Evolutionary conservation across 1,139 yeast genomes (phyloP), one percentile per base, ranked within the genome.

Genomic region (Geotrichum australiense): DNA sequence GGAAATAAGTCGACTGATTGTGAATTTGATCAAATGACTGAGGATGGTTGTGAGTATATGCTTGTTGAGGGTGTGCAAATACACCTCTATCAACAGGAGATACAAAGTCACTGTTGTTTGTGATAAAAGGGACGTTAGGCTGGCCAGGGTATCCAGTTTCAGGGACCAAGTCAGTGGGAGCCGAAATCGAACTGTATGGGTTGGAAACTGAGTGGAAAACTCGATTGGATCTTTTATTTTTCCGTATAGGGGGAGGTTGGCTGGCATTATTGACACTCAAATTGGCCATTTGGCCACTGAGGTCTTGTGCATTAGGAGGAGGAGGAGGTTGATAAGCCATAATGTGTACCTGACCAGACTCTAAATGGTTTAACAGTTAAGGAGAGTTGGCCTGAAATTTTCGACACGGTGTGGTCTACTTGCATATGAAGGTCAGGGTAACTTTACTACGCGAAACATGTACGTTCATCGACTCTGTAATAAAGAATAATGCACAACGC

Each of bases 71-170:
- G 24, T 29, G 32, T 16, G 39, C 39, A 19, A 32, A 35, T 12
- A 35, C 33, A n/a, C 26, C 39, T 14, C 39, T 14, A 19, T 38
- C 41, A 20, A 32, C 20, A 15, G 36, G 35, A 2, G 41, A 38
- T n/a, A 31, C 25, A 21, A 38, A 25, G 20, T 30, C 41, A 30
- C 19, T 24, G 4, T 12, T 16, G 15, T n/a, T 35, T 20, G 16
- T 33, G 11, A 32, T 22, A 16, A 15, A 32, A 2, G 37, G 37
- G 15, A 12, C 19, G 8, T 32, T 12, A 14, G 35, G 20, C n/a
- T n/a, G n/a, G n/a, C n/a, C n/a, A n/a, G n/a, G n/a, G n/a, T n/a
- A n/a, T 8, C 30, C 32, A 21, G 18, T 23, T 8, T 35, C 39
- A 26, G 39, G 39, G n/a, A 35, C 25, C 28, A 35, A 20, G 19